Evolutionary conservation across 2,329 filamentous ascomycete species (phyloP), one percentile per base, ranked within the genome.

Genomic region (Drechslerella dactyloides): DNA sequence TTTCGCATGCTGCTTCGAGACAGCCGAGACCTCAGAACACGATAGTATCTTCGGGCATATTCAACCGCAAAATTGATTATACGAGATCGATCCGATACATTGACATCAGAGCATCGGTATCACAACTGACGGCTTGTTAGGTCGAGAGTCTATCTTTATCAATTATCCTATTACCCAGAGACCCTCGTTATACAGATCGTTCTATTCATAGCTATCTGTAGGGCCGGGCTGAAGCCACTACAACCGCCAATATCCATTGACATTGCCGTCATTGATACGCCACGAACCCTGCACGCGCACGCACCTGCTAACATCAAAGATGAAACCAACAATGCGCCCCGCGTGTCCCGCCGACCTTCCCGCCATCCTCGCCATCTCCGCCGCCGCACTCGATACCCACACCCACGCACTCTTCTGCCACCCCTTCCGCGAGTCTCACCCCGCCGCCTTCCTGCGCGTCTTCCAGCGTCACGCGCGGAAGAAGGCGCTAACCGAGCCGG

Each of bases 401-500:
- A 42, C 17, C n/a, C 23, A 52, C 24, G 60, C 68, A 2, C 23
- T 23, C 11, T 72, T 72, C 56, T 51, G 40, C 8, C 56, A 72
- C 35, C 68, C 68, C 10, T 56, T 44, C 44, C 68, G 68, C 15
- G 21, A 56, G 11, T 21, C 48, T 4, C 55, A 60, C 42, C 60
- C 68, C 0, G 23, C 13, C 7, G 21, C 56, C 2, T 72, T 61
- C 55, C 2, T 40, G 15, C 3, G 19, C 17, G 21, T 50, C 27
- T 61, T 60, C 27, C 19, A 44, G 19, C 21, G 15, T 7, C 24
- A 21, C 8, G 27, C 60, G 4, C 30, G 40, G 6, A 60, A 53
- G 21, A 72, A 72, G 51, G 24, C 64, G 11, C 1, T 30, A 44
- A 37, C 54, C 8, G 23, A 23, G 2, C 23, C 50, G 8, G 24